Percentiles rank a stretch among this genome's conserved stretches.
Evolutionary conservation across 1,284 basidiomycete genomes (phyloP).

Genomic region (Papiliotrema laurentii): DNA sequence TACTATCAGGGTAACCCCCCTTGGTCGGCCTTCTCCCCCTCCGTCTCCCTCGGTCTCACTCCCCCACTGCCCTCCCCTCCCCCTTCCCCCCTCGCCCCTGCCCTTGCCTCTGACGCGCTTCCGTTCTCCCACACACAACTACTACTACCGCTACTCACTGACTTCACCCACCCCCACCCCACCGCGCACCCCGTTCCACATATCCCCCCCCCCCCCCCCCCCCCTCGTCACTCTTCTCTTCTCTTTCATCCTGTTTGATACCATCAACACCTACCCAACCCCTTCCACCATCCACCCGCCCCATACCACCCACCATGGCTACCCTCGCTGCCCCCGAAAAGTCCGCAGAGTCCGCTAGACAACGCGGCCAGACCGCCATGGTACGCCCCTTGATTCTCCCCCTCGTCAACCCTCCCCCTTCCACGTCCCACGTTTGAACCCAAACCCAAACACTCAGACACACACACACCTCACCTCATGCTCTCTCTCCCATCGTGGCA

Average conservation of each 20-base stretch:
- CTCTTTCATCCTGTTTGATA: not conserved
- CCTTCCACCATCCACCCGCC: not conserved
- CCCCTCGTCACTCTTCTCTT: not conserved
- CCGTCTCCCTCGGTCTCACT: not conserved
- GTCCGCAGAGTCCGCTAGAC: slow-evolving; percentile 33
- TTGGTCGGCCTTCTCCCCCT: not conserved
- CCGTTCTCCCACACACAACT: too few relatives aligned
- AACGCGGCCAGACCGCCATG: slow-evolving; percentile 49
- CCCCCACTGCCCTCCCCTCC: not conserved
- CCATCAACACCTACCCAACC: not conserved
- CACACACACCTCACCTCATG: too few relatives aligned
- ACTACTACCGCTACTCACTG: too few relatives aligned
- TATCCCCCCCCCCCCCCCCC: not conserved
- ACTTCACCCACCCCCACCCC: not conserved
- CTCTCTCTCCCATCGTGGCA: not conserved
- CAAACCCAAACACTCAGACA: too few relatives aligned
- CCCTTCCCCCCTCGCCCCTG: not conserved
- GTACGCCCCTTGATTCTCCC: slow-evolving; percentile 26
- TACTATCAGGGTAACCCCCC: too few relatives aligned
- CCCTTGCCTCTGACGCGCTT: too few relatives aligned
- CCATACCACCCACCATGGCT: slow-evolving; percentile 14
- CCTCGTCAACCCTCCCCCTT: slow-evolving; percentile 1
- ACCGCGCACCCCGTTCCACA: not conserved
- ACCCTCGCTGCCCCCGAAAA: slow-evolving; percentile 22
- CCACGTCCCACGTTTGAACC: slow-evolving; percentile 6